A percentile compares a stretch with the other conserved stretches of the same genome.
phyloP scores from a whole-genome alignment of 2,329 filamentous ascomycete genomes.

The Apiospora phragmitis region DNA sequence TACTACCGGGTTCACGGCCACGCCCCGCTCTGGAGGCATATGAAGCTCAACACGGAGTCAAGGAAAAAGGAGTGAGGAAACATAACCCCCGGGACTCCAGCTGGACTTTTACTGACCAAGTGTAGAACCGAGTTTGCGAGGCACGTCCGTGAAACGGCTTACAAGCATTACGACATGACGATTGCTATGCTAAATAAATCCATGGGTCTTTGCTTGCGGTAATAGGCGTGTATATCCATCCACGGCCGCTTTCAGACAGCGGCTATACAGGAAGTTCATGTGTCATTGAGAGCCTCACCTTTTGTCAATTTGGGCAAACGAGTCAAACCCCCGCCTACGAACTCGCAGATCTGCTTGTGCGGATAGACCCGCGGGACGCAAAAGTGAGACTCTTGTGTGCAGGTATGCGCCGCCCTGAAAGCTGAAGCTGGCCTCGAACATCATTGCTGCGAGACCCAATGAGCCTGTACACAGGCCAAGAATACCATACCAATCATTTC shows the following conservation, averaged over 20 bases:
- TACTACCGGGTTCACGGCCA: slow-evolving; percentile 37
- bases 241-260: background rate
- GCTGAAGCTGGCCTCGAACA: background rate
- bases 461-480: background rate
- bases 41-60: slow-evolving; percentile 13
- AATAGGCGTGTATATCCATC: background rate
- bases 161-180: slow-evolving; percentile 67
- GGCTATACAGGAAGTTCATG: background rate
- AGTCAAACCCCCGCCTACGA: background rate
- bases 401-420: background rate
- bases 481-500: background rate
- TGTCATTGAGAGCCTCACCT: background rate
- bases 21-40: slow-evolving; percentile 29
- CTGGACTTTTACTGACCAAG: background rate
- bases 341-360: background rate
- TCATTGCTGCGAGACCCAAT: background rate
- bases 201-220: slow-evolving; percentile 66
- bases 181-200: slow-evolving; percentile 73
- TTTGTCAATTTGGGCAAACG: background rate
- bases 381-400: background rate
- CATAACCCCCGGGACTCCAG: background rate
- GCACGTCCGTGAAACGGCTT: slow-evolving; percentile 33
- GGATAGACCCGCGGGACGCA: background rate
- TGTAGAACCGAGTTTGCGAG: slow-evolving; percentile 1
- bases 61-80: slow-evolving; percentile 16